phyloP scores from a whole-genome alignment of 2,329 filamentous ascomycete species.

The Pestalotiopsis sp. region DNA sequence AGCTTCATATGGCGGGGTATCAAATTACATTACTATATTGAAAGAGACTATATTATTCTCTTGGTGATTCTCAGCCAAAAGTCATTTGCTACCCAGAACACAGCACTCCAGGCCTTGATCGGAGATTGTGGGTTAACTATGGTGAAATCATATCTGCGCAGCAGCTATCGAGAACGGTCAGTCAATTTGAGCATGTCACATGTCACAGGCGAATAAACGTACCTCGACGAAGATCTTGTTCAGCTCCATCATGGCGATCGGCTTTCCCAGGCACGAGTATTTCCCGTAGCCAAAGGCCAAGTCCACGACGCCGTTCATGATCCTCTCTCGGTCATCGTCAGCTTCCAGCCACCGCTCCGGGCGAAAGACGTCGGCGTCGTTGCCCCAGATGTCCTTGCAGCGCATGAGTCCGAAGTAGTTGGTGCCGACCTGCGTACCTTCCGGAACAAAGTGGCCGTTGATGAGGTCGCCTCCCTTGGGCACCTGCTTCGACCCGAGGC shows the following conservation, averaged over 20 bases:
- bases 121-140: constrained; percentile 24
- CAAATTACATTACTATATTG: neutral
- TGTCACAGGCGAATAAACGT: constrained; percentile 15
- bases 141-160: constrained; percentile 25
- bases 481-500: constrained; percentile 34
- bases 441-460: constrained; percentile 37
- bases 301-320: constrained; percentile 37
- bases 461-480: constrained; percentile 34
- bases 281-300: constrained; percentile 42
- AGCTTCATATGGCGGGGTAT: neutral
- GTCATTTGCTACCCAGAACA: constrained; percentile 26
- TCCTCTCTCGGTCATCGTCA: constrained; percentile 27
- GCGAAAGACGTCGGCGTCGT: constrained; percentile 37
- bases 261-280: constrained; percentile 43
- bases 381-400: constrained; percentile 36
- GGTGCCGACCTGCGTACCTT: constrained; percentile 42
- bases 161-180: constrained; percentile 12
- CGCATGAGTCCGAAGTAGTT: constrained; percentile 42
- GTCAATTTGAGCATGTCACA: neutral
- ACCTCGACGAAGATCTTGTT: constrained; percentile 47
- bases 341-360: constrained; percentile 47
- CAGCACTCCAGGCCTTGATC: constrained; percentile 21
- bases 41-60: neutral
- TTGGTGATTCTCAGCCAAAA: constrained; percentile 26
- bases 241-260: constrained; percentile 46